Conservation (phyloP, 495 filamentous ascomycete species). For the Tuber microsphaerosporum region DNA sequence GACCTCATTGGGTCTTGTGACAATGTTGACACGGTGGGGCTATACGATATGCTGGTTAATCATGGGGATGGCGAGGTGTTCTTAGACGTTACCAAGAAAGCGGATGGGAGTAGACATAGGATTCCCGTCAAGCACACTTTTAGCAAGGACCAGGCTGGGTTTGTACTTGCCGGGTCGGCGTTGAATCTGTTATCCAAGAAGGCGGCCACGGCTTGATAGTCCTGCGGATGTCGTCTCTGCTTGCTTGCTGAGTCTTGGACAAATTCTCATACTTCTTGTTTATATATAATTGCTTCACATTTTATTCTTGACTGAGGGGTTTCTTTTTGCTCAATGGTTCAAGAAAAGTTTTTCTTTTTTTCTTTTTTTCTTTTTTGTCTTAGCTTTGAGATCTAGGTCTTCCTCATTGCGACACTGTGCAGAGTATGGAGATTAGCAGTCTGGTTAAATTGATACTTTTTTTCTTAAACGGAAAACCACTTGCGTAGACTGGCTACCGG, state of each 20-base stretch:
- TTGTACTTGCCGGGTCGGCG: constrained; percentile 88
- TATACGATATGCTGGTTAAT: constrained; percentile 69
- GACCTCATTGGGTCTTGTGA: constrained; percentile 74
- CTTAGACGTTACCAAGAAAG: constrained; percentile 56
- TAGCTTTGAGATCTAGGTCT: background rate
- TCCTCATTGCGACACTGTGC: background rate
- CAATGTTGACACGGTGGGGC: constrained; percentile 67
- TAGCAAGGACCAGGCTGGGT: constrained; percentile 77
- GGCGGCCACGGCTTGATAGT: background rate
- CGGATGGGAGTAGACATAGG: constrained; percentile 53
- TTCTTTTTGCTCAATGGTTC: background rate
- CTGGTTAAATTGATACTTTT: background rate
- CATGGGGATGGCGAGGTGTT: constrained; percentile 74
- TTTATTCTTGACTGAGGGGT: background rate
- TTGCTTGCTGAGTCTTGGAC: background rate
- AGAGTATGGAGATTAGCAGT: background rate
- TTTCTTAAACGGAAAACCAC: background rate
- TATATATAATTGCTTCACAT: background rate
- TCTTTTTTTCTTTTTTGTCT: background rate
- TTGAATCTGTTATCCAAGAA: constrained; percentile 56
- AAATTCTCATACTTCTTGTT: background rate
- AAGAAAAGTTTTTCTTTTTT: background rate
- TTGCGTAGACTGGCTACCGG: background rate
- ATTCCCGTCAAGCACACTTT: constrained; percentile 70
- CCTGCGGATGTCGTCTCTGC: background rate